These are phyloP conservation scores for Allomyces macrogynus DNA, from an alignment of 192 early-diverging fungal genomes.

Conservation along the genomic window DNA sequence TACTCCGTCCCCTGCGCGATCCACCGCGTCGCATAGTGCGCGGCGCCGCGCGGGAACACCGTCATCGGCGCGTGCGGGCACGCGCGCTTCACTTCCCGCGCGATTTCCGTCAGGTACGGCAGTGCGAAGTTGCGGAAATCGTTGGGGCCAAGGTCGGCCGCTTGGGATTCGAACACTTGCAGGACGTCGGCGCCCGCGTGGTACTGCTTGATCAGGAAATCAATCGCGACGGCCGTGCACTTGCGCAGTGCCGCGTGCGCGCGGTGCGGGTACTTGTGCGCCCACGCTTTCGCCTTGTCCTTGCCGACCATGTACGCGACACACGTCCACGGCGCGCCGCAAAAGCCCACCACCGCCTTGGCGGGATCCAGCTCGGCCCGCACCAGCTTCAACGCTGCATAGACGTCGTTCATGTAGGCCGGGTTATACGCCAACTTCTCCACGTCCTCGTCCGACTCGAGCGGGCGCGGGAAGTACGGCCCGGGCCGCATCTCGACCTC, in stretches of 20 bases:
- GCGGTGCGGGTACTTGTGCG: conserved; percentile 51
- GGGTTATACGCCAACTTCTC: conserved; percentile 34
- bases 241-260: conserved; percentile 54
- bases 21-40: conserved; percentile 52
- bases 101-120: conserved; percentile 74
- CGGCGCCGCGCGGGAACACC: conserved; percentile 81
- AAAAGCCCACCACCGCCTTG: conserved; percentile 87
- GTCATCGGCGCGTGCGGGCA: conserved; percentile 49
- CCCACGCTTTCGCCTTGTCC: conserved; percentile 57
- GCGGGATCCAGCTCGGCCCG: conserved; percentile 59
- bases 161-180: conserved; percentile 96
- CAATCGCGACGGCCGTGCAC: conserved; percentile 64
- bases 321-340: conserved; percentile 94
- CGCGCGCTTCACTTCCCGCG: conserved; percentile 38
- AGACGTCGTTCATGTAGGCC: conserved; percentile 21
- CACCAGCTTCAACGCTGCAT: conserved; percentile 83
- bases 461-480: conserved; percentile 69
- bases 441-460: conserved; percentile 39
- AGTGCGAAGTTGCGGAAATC: conserved; percentile 70
- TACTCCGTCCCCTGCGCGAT: conserved; percentile 45
- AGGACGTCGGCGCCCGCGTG: conserved; percentile 85
- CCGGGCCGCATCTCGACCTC: conserved; percentile 79
- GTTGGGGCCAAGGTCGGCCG: conserved; percentile 63
- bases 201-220: conserved; percentile 78
- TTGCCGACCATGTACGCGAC: conserved; percentile 99